Evolutionary conservation across 768 basidiomycete species (phyloP).

Genomic region (Lactarius pseudohatsudake): DNA sequence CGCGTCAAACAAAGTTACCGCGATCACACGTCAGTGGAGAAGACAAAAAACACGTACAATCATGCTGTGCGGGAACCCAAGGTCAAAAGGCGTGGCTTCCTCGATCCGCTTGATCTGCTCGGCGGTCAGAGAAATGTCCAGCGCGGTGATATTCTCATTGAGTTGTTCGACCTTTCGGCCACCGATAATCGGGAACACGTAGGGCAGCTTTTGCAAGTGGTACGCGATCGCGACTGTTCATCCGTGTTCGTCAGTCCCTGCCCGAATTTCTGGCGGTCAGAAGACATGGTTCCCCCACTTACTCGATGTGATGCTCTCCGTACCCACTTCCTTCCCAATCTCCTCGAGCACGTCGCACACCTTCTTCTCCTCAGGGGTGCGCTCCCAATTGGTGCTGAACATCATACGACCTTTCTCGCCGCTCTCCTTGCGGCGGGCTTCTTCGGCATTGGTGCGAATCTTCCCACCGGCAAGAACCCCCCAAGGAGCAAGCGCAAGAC

Average conservation of each 20-base stretch:
- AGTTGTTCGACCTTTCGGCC: conserved; percentile 50
- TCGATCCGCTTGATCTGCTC: conserved; percentile 47
- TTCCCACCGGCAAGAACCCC: conserved; percentile 41
- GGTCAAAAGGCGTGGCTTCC: conserved; percentile 40
- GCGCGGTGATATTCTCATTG: conserved; percentile 44
- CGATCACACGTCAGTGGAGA: not conserved
- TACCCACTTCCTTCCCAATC: conserved; percentile 41
- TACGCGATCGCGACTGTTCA: conserved; percentile 47
- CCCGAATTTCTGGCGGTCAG: not conserved
- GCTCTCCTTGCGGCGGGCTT: conserved; percentile 34
- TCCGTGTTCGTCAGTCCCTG: not conserved
- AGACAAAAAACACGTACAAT: conserved; percentile 26
- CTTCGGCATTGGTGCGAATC: conserved; percentile 42
- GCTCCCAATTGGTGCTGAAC: conserved; percentile 34
- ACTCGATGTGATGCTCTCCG: conserved; percentile 33
- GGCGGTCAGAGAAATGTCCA: conserved; percentile 42
- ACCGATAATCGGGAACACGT: conserved; percentile 48
- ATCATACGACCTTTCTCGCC: conserved; percentile 40
- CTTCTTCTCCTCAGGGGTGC: conserved; percentile 37
- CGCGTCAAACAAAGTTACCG: not conserved
- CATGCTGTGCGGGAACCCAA: conserved; percentile 40
- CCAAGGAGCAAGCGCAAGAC: conserved; percentile 45
- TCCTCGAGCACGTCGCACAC: conserved; percentile 40
- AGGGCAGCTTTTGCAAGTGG: conserved; percentile 48
- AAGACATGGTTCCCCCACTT: not conserved